Percentiles rank a stretch among this genome's conserved stretches.
These are phyloP conservation scores for Kurtzmaniella cleridarum DNA, from an alignment of 805 yeast species.

Conservation along the genomic window DNA sequence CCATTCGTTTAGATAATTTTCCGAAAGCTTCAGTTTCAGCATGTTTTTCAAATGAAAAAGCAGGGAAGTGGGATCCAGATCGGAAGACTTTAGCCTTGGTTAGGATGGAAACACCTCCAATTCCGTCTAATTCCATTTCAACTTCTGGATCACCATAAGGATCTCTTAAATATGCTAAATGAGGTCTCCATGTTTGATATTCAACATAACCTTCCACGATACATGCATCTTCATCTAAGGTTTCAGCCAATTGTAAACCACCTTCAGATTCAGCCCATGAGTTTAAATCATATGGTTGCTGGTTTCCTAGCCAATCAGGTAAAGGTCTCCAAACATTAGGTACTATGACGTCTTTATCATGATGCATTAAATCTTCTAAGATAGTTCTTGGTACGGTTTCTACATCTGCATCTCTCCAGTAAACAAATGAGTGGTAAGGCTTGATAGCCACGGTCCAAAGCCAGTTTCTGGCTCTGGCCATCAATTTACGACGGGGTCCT, in stretches of 20 bases:
- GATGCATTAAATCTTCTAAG: slow-evolving; percentile 88
- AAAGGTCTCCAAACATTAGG: slow-evolving; percentile 92
- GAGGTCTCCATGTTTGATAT: slow-evolving; percentile 98
- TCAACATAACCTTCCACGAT: slow-evolving; percentile 97
- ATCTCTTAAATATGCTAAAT: slow-evolving; percentile 88
- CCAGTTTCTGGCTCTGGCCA: slow-evolving; percentile 98
- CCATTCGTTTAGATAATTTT: slow-evolving; percentile 81
- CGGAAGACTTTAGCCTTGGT: slow-evolving; percentile 84
- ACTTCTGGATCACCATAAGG: slow-evolving; percentile 93
- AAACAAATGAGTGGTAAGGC: slow-evolving; percentile 93
- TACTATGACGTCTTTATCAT: slow-evolving; percentile 84
- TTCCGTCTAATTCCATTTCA: slow-evolving; percentile 91
- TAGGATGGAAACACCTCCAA: slow-evolving; percentile 94
- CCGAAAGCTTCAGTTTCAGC: slow-evolving; percentile 99
- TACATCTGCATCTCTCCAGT: slow-evolving; percentile 98
- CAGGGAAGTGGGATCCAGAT: slow-evolving; percentile 91
- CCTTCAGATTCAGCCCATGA: slow-evolving; percentile 86
- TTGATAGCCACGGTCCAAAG: slow-evolving; percentile 75
- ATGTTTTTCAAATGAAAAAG: slow-evolving; percentile 90
- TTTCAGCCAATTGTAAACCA: slow-evolving; percentile 69
- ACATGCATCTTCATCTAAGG: slow-evolving; percentile 86
- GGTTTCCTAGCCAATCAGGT: slow-evolving; percentile 81
- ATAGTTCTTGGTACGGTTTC: slow-evolving; percentile 82
- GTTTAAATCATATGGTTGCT: slow-evolving; percentile 79
- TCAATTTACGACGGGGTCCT: slow-evolving; percentile 88